Conservation (phyloP, 2,329 filamentous ascomycete genomes). For the Tolypocladium cylindrosporum region DNA sequence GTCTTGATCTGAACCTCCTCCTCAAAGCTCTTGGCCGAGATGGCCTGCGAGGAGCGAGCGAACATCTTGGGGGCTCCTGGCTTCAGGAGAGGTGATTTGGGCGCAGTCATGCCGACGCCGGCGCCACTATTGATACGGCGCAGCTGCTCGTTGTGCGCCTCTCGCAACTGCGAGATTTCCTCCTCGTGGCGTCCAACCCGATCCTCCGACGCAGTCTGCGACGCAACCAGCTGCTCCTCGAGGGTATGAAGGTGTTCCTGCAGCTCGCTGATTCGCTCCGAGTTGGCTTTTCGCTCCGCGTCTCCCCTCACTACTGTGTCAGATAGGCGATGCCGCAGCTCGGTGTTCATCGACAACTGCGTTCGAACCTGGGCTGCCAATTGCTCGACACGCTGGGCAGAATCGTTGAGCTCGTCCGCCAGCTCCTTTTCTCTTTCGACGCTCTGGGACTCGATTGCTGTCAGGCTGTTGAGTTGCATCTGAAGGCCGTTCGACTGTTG, state of each 20-base stretch:
- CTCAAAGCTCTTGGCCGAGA: conserved; percentile 55
- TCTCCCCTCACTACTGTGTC: conserved; percentile 79
- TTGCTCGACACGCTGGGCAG: conserved; percentile 68
- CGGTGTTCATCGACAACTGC: conserved; percentile 69
- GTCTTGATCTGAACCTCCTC: conserved; percentile 65
- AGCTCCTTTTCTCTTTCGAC: conserved; percentile 53
- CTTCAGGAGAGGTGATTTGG: conserved; percentile 24
- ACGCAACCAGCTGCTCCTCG: conserved; percentile 73
- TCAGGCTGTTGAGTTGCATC: conserved; percentile 48
- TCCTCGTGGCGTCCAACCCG: conserved; percentile 77
- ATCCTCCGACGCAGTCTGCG: conserved; percentile 81
- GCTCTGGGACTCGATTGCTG: conserved; percentile 43
- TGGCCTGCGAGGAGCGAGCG: conserved; percentile 29
- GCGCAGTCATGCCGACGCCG: conserved; percentile 18
- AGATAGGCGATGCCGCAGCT: conserved; percentile 65
- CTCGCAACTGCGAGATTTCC: conserved; percentile 65
- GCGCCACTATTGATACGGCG: conserved; percentile 54
- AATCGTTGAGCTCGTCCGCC: conserved; percentile 59
- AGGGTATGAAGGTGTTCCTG: conserved; percentile 71
- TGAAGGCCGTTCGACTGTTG: conserved; percentile 54
- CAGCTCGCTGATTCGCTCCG: conserved; percentile 71
- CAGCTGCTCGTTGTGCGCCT: conserved; percentile 68
- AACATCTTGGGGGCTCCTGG: conserved; percentile 24
- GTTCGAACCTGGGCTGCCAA: conserved; percentile 69
- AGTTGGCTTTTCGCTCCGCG: conserved; percentile 69